phyloP scores from a whole-genome alignment of 192 early-diverging fungal genomes.

The Radiomyces spectabilis region DNA sequence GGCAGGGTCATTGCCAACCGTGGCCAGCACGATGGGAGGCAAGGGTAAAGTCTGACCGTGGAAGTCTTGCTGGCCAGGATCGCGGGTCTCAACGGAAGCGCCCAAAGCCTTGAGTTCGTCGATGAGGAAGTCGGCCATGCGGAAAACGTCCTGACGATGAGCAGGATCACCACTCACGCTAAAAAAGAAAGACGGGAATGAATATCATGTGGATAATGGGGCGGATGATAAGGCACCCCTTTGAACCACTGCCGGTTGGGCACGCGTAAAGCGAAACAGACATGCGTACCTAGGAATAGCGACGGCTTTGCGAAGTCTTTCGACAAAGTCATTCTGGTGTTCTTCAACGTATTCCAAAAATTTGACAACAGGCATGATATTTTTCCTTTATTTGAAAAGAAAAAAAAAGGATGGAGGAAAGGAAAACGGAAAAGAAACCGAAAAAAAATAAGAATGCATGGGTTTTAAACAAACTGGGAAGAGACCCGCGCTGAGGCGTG shows the following conservation, averaged over 20 bases:
- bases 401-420: constrained; percentile 5
- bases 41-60: constrained; percentile 73
- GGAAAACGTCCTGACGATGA: constrained; percentile 73
- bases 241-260: too few species aligned
- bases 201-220: background rate
- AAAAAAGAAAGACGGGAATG: background rate
- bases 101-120: constrained; percentile 66
- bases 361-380: constrained; percentile 36
- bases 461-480: background rate
- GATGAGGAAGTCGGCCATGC: constrained; percentile 86
- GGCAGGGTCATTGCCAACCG: constrained; percentile 80
- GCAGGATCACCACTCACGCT: constrained; percentile 70
- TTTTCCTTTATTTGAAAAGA: background rate
- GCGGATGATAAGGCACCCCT: too few species aligned
- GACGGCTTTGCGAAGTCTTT: constrained; percentile 81
- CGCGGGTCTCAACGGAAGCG: constrained; percentile 52
- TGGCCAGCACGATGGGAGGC: constrained; percentile 87
- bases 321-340: constrained; percentile 74
- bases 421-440: background rate
- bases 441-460: background rate
- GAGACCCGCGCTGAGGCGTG: background rate
- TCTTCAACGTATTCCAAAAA: constrained; percentile 71
- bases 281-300: constrained; percentile 71
- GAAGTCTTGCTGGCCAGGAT: constrained; percentile 80
- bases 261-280: too few species aligned